Base-by-base conservation (phyloP, 495 filamentous ascomycete species). In the Aspergillus sparsus region DNA sequence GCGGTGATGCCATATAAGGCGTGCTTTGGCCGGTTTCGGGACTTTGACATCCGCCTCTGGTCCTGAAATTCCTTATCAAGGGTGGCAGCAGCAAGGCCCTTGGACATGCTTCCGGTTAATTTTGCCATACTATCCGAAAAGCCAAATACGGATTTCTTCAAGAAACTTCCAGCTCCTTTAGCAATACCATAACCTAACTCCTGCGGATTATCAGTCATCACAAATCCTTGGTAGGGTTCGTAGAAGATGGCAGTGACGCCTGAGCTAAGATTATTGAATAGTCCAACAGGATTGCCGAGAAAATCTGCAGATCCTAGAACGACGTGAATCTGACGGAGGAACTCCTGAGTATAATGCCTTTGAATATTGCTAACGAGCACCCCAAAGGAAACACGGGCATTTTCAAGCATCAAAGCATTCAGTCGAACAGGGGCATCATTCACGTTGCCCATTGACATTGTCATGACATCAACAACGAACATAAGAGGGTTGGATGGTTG, bases 41-140 rank as follows among this genome's bases (percentile, higher is more conserved):
- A 89, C 53, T 92, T 87, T 2, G 93, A 91, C 81, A 97, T 98
- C 45, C 94, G 90, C 49, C 94, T 87, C 64, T 93, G 86, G 71
- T 97, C 91, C 72, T 98, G 94, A 76, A 96, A 98, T 69, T 98
- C 93, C 73, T 98, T 98, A 77, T 98, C 94, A 62, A 98, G 82
- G 16, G 93, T 97, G 0, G 95, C 95, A 35, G 91, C 93, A 11
- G 95, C 89, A 49, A 98, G 86, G 65, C 88, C 94, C 75, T 98
- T 98, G 66, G 92, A 93, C 75, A 98, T 92, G 75, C 90, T 93
- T 53, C 94, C 94, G 2, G 94, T 97, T 68, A 97, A 85, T 72
- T 98, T 98, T 49, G 93, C 92, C 74, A 98, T 89, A 66, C 91
- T 95, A 71, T 98, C 94, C 7, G 87, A 93, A 68, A 98, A 89